Conservation (phyloP, 2,329 filamentous ascomycete genomes). For the Juglanconis sp. region DNA sequence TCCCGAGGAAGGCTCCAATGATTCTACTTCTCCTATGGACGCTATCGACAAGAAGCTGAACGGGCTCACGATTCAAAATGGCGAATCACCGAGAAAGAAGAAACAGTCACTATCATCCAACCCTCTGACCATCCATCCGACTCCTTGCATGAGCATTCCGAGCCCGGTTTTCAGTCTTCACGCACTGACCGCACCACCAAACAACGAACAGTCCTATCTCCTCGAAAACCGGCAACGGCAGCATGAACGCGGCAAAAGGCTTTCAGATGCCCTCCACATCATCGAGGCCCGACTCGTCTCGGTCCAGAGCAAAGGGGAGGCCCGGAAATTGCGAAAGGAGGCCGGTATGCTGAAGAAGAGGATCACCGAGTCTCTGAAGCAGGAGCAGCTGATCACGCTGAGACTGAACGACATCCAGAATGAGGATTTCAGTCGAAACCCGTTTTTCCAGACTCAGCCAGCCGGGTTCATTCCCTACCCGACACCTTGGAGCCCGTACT, state of each 20-base stretch:
- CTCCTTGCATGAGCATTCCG: not conserved
- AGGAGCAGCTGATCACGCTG: slow-evolving; percentile 43
- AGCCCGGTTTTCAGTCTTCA: slow-evolving; percentile 33
- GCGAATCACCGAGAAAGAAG: not conserved
- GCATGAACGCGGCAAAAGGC: slow-evolving; percentile 31
- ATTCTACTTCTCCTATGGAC: not conserved
- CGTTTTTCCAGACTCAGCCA: slow-evolving; percentile 33
- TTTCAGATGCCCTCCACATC: slow-evolving; percentile 37
- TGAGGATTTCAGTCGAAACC: slow-evolving; percentile 45
- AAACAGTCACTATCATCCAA: not conserved
- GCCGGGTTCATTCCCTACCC: slow-evolving; percentile 16
- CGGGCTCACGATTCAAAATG: not conserved
- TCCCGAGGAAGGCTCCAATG: not conserved
- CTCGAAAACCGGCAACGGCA: slow-evolving; percentile 38
- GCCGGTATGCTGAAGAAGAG: slow-evolving; percentile 38
- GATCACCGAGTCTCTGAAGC: slow-evolving; percentile 41
- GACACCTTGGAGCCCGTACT: slow-evolving; percentile 7
- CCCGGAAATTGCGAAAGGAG: slow-evolving; percentile 35
- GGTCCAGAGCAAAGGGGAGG: slow-evolving; percentile 16
- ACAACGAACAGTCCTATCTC: slow-evolving; percentile 47
- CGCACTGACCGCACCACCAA: slow-evolving; percentile 41
- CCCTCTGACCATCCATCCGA: not conserved
- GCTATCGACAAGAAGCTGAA: not conserved
- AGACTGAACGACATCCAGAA: slow-evolving; percentile 48
- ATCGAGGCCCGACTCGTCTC: slow-evolving; percentile 30